Evolutionary conservation across 805 yeast genomes (phyloP).

Genomic region (Kluyveromyces siamensis): DNA sequence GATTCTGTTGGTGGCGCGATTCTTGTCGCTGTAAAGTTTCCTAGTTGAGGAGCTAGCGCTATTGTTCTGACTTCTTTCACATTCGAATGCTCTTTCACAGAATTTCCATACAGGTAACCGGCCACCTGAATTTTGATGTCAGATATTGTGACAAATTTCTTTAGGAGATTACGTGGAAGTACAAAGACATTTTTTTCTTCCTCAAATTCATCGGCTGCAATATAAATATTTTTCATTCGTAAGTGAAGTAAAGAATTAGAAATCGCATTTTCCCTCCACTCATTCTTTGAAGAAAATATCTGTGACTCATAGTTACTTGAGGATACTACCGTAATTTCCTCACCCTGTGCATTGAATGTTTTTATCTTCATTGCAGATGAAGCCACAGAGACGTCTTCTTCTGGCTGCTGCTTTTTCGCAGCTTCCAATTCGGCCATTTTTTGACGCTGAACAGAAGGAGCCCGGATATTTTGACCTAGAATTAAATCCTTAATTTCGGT

Average conservation of each 20-base stretch:
- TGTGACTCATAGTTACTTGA: constrained; percentile 83
- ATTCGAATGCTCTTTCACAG: constrained; percentile 61
- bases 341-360: constrained; percentile 90
- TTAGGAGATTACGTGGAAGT: constrained; percentile 72
- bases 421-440: constrained; percentile 69
- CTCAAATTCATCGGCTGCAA: constrained; percentile 58
- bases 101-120: constrained; percentile 69
- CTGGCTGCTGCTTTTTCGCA: constrained; percentile 32
- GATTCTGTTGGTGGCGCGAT: constrained; percentile 37
- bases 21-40: constrained; percentile 56
- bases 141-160: constrained; percentile 68
- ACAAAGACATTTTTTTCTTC: constrained; percentile 56
- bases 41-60: constrained; percentile 82
- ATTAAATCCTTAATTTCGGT: constrained; percentile 90
- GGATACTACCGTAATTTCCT: constrained; percentile 88
- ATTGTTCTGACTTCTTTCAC: constrained; percentile 72
- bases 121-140: constrained; percentile 79
- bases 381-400: constrained; percentile 38
- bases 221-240: constrained; percentile 67
- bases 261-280: constrained; percentile 86
- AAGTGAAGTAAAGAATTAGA: constrained; percentile 64
- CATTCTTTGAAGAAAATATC: constrained; percentile 72
- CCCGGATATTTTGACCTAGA: constrained; percentile 85
- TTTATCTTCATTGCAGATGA: constrained; percentile 72
- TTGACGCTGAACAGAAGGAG: constrained; percentile 83